Evolutionary conservation across 2,329 filamentous ascomycete species (phyloP).

Genomic region (Penicillium sp.): DNA sequence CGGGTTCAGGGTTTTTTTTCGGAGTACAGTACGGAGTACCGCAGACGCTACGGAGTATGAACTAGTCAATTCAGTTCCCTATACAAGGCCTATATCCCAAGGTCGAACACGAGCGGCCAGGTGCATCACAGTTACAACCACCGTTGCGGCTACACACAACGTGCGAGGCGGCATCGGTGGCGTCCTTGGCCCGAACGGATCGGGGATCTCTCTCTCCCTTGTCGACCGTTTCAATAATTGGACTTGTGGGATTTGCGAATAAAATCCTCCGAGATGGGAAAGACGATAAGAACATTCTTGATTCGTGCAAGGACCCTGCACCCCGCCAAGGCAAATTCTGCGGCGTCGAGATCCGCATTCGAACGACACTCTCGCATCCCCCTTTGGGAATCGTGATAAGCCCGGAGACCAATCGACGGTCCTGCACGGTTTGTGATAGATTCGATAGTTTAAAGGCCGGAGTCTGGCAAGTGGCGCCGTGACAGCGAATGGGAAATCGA

Average conservation of each 20-base stretch:
- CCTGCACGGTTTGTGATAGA: slow-evolving; percentile 18
- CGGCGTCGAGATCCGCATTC: slow-evolving; percentile 15
- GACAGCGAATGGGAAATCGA: slow-evolving; percentile 9
- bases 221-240: slow-evolving; percentile 3
- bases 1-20: slow-evolving; percentile 1
- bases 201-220: slow-evolving; percentile 12
- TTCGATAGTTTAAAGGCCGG: slow-evolving; percentile 16
- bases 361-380: background rate
- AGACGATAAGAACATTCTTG: slow-evolving; percentile 22
- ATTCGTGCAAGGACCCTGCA: slow-evolving; percentile 14
- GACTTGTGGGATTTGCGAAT: slow-evolving; percentile 1
- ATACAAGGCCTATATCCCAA: too few relatives aligned
- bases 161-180: slow-evolving; percentile 25
- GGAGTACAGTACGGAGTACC: background rate
- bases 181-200: slow-evolving; percentile 19
- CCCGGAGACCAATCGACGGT: slow-evolving; percentile 13
- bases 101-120: too few relatives aligned
- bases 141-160: slow-evolving; percentile 5
- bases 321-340: slow-evolving; percentile 3
- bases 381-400: slow-evolving; percentile 15
- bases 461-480: slow-evolving; percentile 7
- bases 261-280: slow-evolving; percentile 10
- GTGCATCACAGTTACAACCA: background rate
- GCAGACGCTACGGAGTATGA: background rate
- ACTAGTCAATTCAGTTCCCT: too few relatives aligned